phyloP scores from a whole-genome alignment of 371 early-diverging fungal genomes.

The Rhizopus sp. region DNA sequence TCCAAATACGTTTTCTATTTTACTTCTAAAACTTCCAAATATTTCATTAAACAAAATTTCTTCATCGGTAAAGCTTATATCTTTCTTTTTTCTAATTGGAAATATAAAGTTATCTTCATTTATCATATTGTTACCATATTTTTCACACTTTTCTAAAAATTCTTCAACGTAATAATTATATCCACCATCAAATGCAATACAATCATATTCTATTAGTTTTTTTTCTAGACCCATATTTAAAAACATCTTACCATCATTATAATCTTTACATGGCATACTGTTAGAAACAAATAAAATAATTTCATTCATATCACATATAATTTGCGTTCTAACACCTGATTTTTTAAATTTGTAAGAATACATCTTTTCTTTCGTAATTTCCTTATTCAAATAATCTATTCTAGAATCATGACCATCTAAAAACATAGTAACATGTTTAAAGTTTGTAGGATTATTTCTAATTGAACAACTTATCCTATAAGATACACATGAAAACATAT shows the following conservation, averaged over 20 bases:
- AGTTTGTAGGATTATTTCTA: conserved; percentile 4
- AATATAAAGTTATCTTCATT: conserved; percentile 13
- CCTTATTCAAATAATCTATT: conserved; percentile 8
- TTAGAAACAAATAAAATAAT: conserved; percentile 3
- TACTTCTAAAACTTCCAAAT: conserved; percentile 18
- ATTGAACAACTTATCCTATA: conserved; percentile 6
- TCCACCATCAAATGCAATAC: conserved; percentile 8
- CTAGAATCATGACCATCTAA: conserved; percentile 20
- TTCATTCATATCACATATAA: conserved; percentile 9
- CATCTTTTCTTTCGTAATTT: neutral
- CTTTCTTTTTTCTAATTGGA: conserved; percentile 19
- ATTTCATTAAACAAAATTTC: conserved; percentile 10
- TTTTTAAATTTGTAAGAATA: conserved; percentile 12
- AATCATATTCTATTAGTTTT: neutral
- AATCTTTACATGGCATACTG: neutral
- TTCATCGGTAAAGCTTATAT: conserved; percentile 3
- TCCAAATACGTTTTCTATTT: conserved; percentile 12
- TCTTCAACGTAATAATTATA: conserved; percentile 9
- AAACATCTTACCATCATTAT: conserved; percentile 17
- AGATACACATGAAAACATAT: conserved; percentile 5
- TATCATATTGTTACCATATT: neutral
- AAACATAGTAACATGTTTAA: conserved; percentile 11
- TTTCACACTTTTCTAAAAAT: conserved; percentile 4
- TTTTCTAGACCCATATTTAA: conserved; percentile 16
- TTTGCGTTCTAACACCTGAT: conserved; percentile 11